Evolutionary conservation across 75 land plant species (phyloP), one percentile per base, ranked within the genome.

Genomic region (Isoetes taiwanensis): DNA sequence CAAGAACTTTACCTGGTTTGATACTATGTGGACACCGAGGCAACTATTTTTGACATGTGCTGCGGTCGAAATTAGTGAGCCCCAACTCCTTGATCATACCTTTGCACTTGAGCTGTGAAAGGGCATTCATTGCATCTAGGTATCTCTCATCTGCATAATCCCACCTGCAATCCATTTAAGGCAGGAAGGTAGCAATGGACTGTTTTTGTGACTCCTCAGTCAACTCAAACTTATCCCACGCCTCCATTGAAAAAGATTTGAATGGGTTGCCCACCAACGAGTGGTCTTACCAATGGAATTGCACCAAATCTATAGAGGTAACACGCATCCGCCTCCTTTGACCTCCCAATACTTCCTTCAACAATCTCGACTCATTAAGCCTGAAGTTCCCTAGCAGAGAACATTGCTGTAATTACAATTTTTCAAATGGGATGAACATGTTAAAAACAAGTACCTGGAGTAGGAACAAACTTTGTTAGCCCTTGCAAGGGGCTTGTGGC

Each of bases 381-480:
- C 68, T 30, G 34, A 33, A 26, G 34, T 52, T 33, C 65, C 14
- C 14, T 9, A 37, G 39, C 39, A n/a, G n/a, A n/a, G n/a, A n/a
- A n/a, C n/a, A n/a, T n/a, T n/a, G n/a, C n/a, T n/a, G n/a, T n/a
- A n/a, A n/a, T n/a, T n/a, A n/a, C n/a, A n/a, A n/a, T n/a, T n/a
- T n/a, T n/a, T n/a, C n/a, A n/a, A n/a, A n/a, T n/a, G n/a, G n/a
- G n/a, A n/a, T n/a, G n/a, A n/a, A n/a, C n/a, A n/a, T n/a, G n/a
- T n/a, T n/a, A n/a, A n/a, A n/a, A n/a, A n/a, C n/a, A n/a, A n/a
- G n/a, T n/a, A 66, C 68, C 68, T 41, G 59, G 58, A 32, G 62
- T 50, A 58, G 68, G 68, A 30, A 66, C 68, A 66, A 66, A 58
- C 41, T 66, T 66, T 32, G 68, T 66, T 25, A 66, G 48, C 35